Conservation (phyloP, 2,329 filamentous ascomycete species). For the Fusarium piperis region DNA sequence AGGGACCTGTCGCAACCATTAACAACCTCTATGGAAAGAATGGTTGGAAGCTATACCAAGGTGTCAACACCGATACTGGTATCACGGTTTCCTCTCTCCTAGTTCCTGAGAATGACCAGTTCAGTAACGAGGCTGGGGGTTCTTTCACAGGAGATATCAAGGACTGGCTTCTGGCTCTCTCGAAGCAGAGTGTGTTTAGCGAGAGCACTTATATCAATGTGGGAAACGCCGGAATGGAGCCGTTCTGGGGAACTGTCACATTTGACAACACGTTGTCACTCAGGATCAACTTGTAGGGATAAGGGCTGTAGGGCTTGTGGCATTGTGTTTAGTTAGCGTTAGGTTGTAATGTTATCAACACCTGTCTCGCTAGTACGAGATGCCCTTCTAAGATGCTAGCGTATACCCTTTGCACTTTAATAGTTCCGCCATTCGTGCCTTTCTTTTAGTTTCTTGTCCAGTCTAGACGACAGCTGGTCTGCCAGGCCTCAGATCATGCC, state of each 20-base stretch:
- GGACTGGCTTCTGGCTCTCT: conserved; percentile 27
- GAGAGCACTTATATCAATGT: conserved; percentile 27
- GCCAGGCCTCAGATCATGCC: neutral
- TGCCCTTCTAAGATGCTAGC: neutral
- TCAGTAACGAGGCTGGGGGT: conserved; percentile 6
- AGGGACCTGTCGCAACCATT: conserved; percentile 26
- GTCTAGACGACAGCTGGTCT: neutral
- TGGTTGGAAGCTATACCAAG: conserved; percentile 33
- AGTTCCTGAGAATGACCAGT: conserved; percentile 10
- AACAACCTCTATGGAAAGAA: conserved; percentile 25
- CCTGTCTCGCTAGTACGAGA: neutral
- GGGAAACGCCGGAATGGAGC: conserved; percentile 33
- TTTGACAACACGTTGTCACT: conserved; percentile 27
- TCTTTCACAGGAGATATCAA: conserved; percentile 30
- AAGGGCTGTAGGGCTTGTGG: neutral
- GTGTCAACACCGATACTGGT: conserved; percentile 23
- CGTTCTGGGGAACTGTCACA: conserved; percentile 27
- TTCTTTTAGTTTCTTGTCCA: neutral
- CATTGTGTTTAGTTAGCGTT: too few relatives aligned
- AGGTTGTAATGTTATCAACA: neutral
- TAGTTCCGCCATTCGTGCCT: neutral
- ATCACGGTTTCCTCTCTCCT: conserved; percentile 28
- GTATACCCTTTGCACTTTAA: neutral
- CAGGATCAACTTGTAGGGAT: conserved; percentile 22
- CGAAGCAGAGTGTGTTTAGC: conserved; percentile 18